Percentiles rank a stretch among this genome's conserved stretches.
Conservation (phyloP, 345 rosid genomes). For the Hibiscus tridactylites region DNA sequence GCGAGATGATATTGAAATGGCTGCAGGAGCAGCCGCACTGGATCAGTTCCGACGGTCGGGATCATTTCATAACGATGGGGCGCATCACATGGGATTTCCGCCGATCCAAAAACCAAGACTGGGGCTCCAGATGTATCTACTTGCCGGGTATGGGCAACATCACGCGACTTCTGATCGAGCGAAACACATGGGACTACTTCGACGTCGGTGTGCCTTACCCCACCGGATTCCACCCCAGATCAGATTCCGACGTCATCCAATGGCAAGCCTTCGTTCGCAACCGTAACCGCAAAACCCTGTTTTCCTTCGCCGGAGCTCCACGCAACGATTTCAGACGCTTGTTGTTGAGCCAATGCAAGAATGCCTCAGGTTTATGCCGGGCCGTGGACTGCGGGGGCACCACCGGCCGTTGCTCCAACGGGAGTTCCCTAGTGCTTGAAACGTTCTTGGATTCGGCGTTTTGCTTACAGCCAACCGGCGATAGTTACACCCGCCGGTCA, state of each 20-base stretch:
- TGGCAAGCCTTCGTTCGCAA: conserved; percentile 79
- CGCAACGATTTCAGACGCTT: no score
- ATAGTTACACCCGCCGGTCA: no score
- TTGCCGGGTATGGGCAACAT: conserved; percentile 75
- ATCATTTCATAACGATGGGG: conserved; percentile 90
- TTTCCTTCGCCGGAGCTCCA: conserved; percentile 36
- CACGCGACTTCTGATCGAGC: conserved; percentile 76
- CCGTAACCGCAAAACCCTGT: conserved; percentile 43
- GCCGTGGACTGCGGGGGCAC: no score
- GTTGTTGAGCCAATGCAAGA: no score
- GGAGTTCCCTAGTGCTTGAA: no score
- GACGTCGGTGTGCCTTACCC: conserved; percentile 95
- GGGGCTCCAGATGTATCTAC: conserved; percentile 93
- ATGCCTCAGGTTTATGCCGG: no score
- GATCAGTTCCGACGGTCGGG: conserved; percentile 70
- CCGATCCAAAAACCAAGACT: conserved; percentile 54
- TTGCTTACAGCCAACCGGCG: no score
- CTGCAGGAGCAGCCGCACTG: conserved; percentile 50
- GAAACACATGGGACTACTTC: conserved; percentile 96
- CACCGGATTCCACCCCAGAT: conserved; percentile 90
- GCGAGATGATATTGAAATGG: conserved; percentile 60
- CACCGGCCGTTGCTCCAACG: no score
- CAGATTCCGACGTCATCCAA: conserved; percentile 47
- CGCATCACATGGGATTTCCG: conserved; percentile 98
- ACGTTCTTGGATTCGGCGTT: no score